Conservation (phyloP, 2,329 filamentous ascomycete species). For the Diplodia scrobiculata region DNA sequence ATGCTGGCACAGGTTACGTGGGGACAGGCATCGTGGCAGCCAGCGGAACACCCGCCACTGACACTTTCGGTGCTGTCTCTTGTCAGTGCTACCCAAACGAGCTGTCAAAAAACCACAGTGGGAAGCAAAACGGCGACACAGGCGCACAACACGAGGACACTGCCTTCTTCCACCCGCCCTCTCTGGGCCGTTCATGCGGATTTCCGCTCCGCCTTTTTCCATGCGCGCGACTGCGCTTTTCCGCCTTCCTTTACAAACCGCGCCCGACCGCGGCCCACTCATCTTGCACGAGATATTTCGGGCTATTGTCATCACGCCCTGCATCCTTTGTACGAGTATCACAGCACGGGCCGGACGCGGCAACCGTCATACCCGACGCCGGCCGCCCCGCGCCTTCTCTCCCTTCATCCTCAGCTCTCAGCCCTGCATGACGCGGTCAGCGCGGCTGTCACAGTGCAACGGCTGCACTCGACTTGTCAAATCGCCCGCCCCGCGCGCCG, state of each 20-base stretch:
- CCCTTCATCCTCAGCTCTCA: background rate
- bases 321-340: constrained; percentile 17
- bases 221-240: background rate
- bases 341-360: background rate
- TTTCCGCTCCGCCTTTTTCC: background rate
- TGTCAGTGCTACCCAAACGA: constrained; percentile 1
- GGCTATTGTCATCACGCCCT: background rate
- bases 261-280: no score
- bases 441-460: background rate
- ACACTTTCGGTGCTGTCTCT: background rate
- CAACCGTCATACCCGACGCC: constrained; percentile 5
- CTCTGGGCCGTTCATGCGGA: background rate
- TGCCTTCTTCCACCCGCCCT: background rate
- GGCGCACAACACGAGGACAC: background rate
- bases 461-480: background rate
- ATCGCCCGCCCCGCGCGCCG: background rate
- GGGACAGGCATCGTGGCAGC: constrained; percentile 1
- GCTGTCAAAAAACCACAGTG: background rate
- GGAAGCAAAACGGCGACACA: background rate
- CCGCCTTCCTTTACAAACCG: background rate
- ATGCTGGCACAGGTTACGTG: background rate
- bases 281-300: background rate
- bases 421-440: background rate
- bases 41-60: constrained; percentile 14
- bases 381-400: background rate